A percentile compares a stretch with the other conserved stretches of the same genome.
Conservation (phyloP, 1,284 basidiomycete genomes). For the Moesziomyces aphidis region DNA sequence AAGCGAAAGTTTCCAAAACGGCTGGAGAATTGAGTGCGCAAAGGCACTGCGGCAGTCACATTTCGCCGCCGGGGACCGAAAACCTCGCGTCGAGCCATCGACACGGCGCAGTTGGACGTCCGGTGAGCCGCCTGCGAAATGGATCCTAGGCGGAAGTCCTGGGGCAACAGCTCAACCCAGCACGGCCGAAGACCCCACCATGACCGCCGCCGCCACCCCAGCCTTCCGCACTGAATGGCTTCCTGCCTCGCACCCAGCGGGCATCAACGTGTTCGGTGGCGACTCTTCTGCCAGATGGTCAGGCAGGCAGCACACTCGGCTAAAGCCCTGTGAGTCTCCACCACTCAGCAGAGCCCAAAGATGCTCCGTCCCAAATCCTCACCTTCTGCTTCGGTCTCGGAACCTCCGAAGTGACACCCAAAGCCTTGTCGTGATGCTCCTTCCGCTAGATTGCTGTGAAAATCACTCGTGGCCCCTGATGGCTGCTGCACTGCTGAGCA, state of each 20-base stretch:
- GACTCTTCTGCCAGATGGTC: not conserved
- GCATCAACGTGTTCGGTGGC: not conserved
- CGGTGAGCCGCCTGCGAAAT: not conserved
- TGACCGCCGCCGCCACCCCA: not conserved
- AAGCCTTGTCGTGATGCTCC: not conserved
- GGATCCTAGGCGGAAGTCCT: not conserved
- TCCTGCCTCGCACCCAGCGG: not conserved
- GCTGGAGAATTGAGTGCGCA: not conserved
- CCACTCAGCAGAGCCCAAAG: not conserved
- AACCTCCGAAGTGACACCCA: not conserved
- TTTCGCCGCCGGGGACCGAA: not conserved
- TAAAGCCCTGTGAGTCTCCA: not conserved
- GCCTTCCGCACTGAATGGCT: not conserved
- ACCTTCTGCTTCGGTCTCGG: not conserved
- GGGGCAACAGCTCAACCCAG: not conserved
- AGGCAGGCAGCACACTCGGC: not conserved
- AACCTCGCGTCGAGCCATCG: not conserved
- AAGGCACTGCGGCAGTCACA: not conserved
- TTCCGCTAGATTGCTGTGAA: not conserved
- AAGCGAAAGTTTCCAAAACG: not conserved
- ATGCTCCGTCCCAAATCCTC: not conserved
- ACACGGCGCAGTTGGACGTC: not conserved
- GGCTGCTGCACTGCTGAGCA: not conserved
- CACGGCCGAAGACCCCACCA: not conserved
- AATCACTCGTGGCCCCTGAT: not conserved